Base-by-base conservation (phyloP, 768 basidiomycete species). In the Russula virescens region DNA sequence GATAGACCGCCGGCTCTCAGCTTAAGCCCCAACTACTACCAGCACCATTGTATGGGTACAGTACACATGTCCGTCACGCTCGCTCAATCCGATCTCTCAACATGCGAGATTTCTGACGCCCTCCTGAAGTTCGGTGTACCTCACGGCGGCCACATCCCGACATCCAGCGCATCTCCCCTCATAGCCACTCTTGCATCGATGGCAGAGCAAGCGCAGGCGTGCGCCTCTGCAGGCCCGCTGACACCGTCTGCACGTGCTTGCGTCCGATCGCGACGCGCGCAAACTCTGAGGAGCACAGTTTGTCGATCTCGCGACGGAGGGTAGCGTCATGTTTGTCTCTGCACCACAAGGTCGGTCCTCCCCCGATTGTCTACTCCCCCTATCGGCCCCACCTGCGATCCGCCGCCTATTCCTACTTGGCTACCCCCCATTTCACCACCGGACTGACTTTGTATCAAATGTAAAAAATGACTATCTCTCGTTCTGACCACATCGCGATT, bases 91-190 rank as follows among this genome's bases (percentile, higher is more conserved):
- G 61, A 55, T 19, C 85, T 83, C n/a, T 85, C 90, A 7, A 82
- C 89, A 50, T 91, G 89, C 76, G 91, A 95, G 75, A 77, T 95
- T 8, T 94, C 94, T 0, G 94, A 96, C 69, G 91, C 93, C 3
- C 83, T 96, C 68, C 76, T 94, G 66, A 94, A 91, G 74, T 83
- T 95, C 38, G 82, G 83, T 10, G 70, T 82, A 14, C 75, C 81
- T 16, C 81, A 85, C 66, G 93, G 91, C 0, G 93, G 94, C 1
- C 79, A 84, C 68, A 79, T 97, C n/a, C 86, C 91, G 4, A 93
- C 71, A 81, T 97, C 11, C 74, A 80, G 55, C 74, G 81, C 75
- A 68, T 82, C n/a, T n/a, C n/a, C n/a, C n/a, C n/a, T n/a, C n/a
- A n/a, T n/a, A n/a, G n/a, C n/a, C n/a, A n/a, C 59, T 84, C 75